phyloP scores from a whole-genome alignment of 257 asterid genomes.

The Plectranthus barbatus region DNA sequence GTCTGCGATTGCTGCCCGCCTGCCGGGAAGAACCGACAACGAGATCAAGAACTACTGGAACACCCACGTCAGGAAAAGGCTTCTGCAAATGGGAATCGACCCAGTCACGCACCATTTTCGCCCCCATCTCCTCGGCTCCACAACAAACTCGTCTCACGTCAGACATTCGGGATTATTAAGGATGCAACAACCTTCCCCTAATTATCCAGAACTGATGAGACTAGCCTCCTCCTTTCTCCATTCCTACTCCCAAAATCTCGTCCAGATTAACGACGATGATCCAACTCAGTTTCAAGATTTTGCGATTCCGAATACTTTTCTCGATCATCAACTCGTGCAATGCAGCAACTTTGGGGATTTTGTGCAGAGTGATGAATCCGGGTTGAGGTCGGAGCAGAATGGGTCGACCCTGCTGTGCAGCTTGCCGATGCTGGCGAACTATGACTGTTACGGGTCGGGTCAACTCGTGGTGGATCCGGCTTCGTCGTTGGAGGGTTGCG shows the following conservation, averaged over 20 bases:
- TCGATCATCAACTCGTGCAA: constrained; percentile 17
- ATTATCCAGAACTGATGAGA: constrained; percentile 30
- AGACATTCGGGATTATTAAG: no score
- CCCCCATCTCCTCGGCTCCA: no score
- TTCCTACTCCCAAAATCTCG: constrained; percentile 16
- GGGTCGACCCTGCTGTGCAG: no score
- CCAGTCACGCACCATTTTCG: no score
- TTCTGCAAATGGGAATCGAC: not conserved
- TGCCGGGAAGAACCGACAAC: constrained; percentile 68
- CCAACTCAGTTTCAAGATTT: not conserved
- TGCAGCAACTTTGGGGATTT: not conserved
- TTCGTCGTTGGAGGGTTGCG: constrained; percentile 36
- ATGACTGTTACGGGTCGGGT: constrained; percentile 21
- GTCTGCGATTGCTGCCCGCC: constrained; percentile 62
- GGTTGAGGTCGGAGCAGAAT: constrained; percentile 4
- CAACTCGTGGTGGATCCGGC: constrained; percentile 25
- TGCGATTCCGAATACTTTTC: no score
- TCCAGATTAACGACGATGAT: not conserved
- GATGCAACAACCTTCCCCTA: constrained; percentile 8
- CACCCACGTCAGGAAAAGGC: constrained; percentile 53
- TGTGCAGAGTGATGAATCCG: not conserved
- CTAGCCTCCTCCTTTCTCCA: no score
- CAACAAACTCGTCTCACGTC: no score
- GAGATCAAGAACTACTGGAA: constrained; percentile 75
- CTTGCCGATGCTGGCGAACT: constrained; percentile 10